A percentile compares a stretch with the other conserved stretches of the same genome.
Conservation (phyloP, 2,329 filamentous ascomycete species). For the Talaromyces rugulosus region DNA sequence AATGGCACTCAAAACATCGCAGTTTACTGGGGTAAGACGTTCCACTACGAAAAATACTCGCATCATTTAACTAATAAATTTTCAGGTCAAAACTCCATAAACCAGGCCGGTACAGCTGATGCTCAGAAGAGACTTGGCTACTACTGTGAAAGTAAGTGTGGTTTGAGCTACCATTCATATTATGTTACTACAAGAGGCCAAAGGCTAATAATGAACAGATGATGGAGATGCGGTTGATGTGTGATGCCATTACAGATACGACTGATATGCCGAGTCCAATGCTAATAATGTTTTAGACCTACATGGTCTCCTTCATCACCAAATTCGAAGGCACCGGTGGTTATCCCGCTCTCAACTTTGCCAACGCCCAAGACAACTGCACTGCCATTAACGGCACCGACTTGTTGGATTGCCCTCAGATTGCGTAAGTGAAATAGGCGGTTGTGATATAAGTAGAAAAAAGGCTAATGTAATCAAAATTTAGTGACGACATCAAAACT, state of each 20-base stretch:
- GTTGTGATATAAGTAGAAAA: not conserved
- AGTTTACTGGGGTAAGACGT: constrained; percentile 57
- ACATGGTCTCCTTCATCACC: constrained; percentile 44
- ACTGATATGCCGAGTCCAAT: constrained; percentile 23
- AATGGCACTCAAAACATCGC: constrained; percentile 51
- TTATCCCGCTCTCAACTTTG: constrained; percentile 58
- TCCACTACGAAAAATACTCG: constrained; percentile 12
- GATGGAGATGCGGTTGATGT: not conserved
- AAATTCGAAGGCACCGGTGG: constrained; percentile 47
- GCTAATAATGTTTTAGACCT: constrained; percentile 52
- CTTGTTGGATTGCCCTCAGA: constrained; percentile 58
- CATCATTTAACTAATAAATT: not conserved
- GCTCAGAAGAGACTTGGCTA: constrained; percentile 53
- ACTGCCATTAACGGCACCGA: constrained; percentile 53
- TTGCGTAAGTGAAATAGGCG: constrained; percentile 49
- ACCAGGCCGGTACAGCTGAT: constrained; percentile 41
- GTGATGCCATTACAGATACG: not conserved
- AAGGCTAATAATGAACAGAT: not conserved
- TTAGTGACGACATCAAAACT: constrained; percentile 44
- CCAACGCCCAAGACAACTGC: constrained; percentile 59
- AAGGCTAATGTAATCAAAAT: constrained; percentile 13
- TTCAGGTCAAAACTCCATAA: constrained; percentile 55
- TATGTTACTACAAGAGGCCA: not conserved
- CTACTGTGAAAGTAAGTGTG: constrained; percentile 48
- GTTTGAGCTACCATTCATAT: constrained; percentile 17